Evolutionary conservation across 805 yeast genomes (phyloP), one percentile per base, ranked within the genome.

Genomic region (Yarrowia alimentaria): DNA sequence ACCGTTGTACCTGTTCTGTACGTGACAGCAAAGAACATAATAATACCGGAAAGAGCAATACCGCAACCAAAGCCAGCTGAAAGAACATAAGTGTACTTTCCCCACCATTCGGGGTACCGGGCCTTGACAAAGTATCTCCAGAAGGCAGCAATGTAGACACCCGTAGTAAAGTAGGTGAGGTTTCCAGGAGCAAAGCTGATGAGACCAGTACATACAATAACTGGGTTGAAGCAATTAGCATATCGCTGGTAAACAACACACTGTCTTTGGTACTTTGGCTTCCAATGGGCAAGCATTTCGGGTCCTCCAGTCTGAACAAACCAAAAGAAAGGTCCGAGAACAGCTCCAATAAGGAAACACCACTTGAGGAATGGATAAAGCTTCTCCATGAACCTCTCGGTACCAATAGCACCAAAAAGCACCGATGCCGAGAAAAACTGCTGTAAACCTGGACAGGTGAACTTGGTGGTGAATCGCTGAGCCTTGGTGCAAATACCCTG

Each of bases 361-460:
- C 48, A 58, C 40, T 54, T 55, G 22, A 58, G 38, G 20, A 38
- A 55, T 16, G 60, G 61, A 35, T 58, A 58, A 8, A 56, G 53
- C 4, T 29, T 19, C 11, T 66, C 60, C 56, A 74, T 74, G 12
- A 73, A 74, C 52, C 71, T 66, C n/a, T 68, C 65, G 2, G 79
- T 79, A 1, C 77, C 77, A 58, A 73, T 66, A n/a, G 70, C 70
- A 54, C 77, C 77, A 67, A 67, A 64, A 13, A 59, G 53, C 18
- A 64, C 59, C 3, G 81, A 75, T 8, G 82, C 71, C 53, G 72
- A 73, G 58, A 75, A 80, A 58, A 64, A 77, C 0, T 81, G 67
- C 14, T 64, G 60, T 18, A 63, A 68, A 38, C 64, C 63, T 29
- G 62, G 68, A 48, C 71, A 68, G 52, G 60, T 63, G 58, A 67